These are phyloP conservation scores for Boletus pseudo-olivaceus DNA, from an alignment of 768 basidiomycete species.

Conservation along the genomic window DNA sequence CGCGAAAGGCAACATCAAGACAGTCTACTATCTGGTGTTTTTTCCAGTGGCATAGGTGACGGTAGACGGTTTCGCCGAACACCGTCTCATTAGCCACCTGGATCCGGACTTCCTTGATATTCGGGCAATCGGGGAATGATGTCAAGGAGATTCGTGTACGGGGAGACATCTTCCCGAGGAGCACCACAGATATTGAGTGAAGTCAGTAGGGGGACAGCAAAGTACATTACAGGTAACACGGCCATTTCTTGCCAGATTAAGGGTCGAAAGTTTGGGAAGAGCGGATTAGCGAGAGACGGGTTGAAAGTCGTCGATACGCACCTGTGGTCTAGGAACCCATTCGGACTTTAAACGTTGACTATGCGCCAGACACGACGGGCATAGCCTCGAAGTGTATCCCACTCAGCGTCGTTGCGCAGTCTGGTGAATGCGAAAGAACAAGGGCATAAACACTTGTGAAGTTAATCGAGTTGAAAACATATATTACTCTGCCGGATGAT, in stretches of 20 bases:
- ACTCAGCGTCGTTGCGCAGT: not conserved
- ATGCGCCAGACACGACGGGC: not conserved
- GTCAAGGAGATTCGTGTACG: not conserved
- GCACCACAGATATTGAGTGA: not conserved
- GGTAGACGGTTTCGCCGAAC: not conserved
- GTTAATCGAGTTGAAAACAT: not conserved
- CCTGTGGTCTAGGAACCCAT: not conserved
- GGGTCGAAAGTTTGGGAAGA: constrained; percentile 5
- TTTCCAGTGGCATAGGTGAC: not conserved
- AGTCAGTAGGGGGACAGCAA: not conserved
- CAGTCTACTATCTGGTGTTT: not conserved
- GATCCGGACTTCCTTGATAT: constrained; percentile 1
- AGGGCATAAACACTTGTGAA: not conserved
- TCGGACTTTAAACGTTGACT: not conserved
- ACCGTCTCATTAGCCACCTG: not conserved
- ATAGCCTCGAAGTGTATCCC: constrained; percentile 4
- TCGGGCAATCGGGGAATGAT: constrained; percentile 2
- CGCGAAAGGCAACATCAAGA: not conserved
- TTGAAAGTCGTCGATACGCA: not conserved
- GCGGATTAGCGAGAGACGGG: not conserved
- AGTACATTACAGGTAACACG: not conserved
- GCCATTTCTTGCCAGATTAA: constrained; percentile 1
- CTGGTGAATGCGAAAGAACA: not conserved
- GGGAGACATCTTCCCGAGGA: not conserved
- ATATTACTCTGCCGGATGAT: not conserved